Evolutionary conservation across 2,329 filamentous ascomycete species (phyloP).

Genomic region (Neofusicoccum sp.): DNA sequence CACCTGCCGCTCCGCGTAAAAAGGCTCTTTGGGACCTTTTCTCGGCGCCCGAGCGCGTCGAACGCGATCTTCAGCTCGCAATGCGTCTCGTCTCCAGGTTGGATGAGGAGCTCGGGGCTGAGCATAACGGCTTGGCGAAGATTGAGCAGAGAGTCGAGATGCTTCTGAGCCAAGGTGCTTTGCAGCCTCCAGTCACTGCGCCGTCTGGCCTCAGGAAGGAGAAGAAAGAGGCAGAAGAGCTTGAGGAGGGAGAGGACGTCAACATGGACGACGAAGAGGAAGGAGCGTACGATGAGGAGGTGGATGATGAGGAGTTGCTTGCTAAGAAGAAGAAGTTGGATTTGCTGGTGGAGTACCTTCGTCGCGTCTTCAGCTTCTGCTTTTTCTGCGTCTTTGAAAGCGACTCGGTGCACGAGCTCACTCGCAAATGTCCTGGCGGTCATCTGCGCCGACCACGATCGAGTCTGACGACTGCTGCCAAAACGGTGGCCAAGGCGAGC

Average conservation of each 20-base stretch:
- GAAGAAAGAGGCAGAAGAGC: slow-evolving; percentile 60
- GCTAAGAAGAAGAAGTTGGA: slow-evolving; percentile 97
- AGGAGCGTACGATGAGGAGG: slow-evolving; percentile 68
- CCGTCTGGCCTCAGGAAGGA: slow-evolving; percentile 59
- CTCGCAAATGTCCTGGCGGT: slow-evolving; percentile 93
- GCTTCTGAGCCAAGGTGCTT: slow-evolving; percentile 69
- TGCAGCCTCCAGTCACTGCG: slow-evolving; percentile 64
- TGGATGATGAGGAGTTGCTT: slow-evolving; percentile 84
- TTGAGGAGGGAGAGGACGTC: slow-evolving; percentile 66
- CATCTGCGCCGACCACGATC: slow-evolving; percentile 88
- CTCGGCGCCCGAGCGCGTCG: slow-evolving; percentile 87
- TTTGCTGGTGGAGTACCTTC: slow-evolving; percentile 91
- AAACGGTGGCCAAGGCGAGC: slow-evolving; percentile 81
- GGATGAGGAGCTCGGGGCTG: slow-evolving; percentile 76
- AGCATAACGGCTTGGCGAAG: slow-evolving; percentile 73
- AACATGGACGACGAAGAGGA: slow-evolving; percentile 61
- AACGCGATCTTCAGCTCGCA: slow-evolving; percentile 82
- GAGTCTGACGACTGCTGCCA: slow-evolving; percentile 78
- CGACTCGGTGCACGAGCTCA: slow-evolving; percentile 93
- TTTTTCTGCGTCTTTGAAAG: slow-evolving; percentile 99
- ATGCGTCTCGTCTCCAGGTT: slow-evolving; percentile 79
- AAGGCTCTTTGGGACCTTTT: slow-evolving; percentile 97
- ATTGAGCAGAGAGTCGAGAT: slow-evolving; percentile 87
- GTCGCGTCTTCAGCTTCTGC: slow-evolving; percentile 96
- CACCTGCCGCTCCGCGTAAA: slow-evolving; percentile 80